Conservation (phyloP, 345 rosid species). For the Gossypium sturtianum region DNA sequence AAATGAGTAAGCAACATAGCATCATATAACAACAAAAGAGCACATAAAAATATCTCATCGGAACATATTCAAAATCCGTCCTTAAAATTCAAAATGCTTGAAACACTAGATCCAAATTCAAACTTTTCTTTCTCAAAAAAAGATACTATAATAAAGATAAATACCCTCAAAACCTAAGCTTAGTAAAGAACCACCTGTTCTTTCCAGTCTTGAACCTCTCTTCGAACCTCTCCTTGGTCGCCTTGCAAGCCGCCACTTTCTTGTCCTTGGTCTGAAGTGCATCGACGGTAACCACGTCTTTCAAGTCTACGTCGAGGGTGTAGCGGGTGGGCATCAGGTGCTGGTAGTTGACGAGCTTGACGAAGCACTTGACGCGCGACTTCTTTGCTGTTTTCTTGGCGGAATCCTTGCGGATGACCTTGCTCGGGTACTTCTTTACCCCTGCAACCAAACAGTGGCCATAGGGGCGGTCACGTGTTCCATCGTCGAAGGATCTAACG, state of each 20-base stretch:
- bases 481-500: background rate
- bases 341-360: background rate
- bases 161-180: background rate
- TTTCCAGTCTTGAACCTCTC: slow-evolving; percentile 5
- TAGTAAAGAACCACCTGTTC: background rate
- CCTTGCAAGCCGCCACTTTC: slow-evolving; percentile 4
- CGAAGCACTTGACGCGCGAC: background rate
- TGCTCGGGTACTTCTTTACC: background rate
- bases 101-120: background rate
- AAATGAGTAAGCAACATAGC: background rate
- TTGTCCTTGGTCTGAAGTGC: background rate
- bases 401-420: background rate
- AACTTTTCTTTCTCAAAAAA: background rate
- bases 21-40: background rate
- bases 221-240: background rate
- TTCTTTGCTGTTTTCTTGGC: background rate
- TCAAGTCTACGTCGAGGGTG: background rate
- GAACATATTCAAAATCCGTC: slow-evolving; percentile 10
- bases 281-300: background rate
- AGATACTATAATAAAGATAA: background rate
- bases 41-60: slow-evolving; percentile 4
- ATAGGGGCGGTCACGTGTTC: background rate
- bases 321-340: slow-evolving; percentile 1
- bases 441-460: slow-evolving; percentile 1
- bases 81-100: background rate